Percentiles rank a stretch among this genome's conserved stretches.
Evolutionary conservation across 169 alveolate genomes (phyloP).

Genomic region (Cystoisospora suis): DNA sequence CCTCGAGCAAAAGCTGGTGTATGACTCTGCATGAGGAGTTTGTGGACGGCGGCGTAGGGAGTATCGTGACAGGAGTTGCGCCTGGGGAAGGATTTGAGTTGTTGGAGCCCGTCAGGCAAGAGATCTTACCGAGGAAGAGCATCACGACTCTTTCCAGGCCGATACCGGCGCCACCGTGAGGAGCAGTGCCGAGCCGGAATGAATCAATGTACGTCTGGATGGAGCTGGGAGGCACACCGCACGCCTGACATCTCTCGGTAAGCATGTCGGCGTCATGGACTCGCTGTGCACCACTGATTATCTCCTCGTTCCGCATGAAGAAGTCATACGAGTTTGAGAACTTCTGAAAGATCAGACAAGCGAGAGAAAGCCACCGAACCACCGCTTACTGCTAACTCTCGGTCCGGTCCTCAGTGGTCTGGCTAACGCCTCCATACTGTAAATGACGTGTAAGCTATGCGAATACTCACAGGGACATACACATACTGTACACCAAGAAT

Average conservation of each 20-base stretch:
- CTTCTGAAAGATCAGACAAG: slow-evolving; percentile 50
- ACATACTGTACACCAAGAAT: too few species aligned
- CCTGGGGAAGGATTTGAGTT: too few species aligned
- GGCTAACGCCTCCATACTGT: too few species aligned
- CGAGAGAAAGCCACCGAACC: background rate
- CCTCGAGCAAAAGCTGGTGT: too few species aligned
- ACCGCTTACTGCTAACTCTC: too few species aligned
- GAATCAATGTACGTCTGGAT: slow-evolving; percentile 88
- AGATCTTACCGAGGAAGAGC: slow-evolving; percentile 83
- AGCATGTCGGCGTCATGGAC: slow-evolving; percentile 93
- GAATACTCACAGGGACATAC: too few species aligned
- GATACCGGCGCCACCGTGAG: slow-evolving; percentile 99
- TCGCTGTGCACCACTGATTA: slow-evolving; percentile 99
- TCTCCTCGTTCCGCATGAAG: slow-evolving; percentile 99
- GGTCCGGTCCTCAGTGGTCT: too few species aligned
- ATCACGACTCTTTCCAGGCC: slow-evolving; percentile 99
- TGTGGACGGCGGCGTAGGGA: too few species aligned
- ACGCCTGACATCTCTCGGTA: slow-evolving; percentile 63
- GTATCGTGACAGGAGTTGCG: too few species aligned
- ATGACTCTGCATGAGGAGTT: too few species aligned
- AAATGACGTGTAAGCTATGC: too few species aligned
- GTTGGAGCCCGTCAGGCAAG: background rate
- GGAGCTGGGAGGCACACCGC: slow-evolving; percentile 67
- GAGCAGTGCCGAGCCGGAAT: slow-evolving; percentile 96
- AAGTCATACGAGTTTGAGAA: slow-evolving; percentile 96